Percentiles rank a stretch among this genome's conserved stretches.
phyloP scores from a whole-genome alignment of 768 basidiomycete genomes.

The Leucosporidium scottii region DNA sequence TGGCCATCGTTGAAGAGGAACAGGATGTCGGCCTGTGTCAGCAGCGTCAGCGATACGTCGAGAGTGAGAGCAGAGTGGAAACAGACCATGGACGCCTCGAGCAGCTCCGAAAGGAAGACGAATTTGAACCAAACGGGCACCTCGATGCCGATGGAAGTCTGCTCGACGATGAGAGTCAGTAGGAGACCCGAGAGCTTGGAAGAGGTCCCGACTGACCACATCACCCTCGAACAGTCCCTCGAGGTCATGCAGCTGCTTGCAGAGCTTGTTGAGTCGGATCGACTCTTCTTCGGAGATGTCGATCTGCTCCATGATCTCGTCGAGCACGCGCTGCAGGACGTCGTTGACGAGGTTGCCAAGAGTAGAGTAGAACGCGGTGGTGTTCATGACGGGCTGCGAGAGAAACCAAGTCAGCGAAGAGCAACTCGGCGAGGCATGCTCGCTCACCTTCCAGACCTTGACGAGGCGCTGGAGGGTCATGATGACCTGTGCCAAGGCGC shows the following conservation, averaged over 20 bases:
- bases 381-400: constrained; percentile 41
- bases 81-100: constrained; percentile 38
- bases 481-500: constrained; percentile 39
- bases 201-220: constrained; percentile 4
- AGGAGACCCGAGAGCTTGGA: too few species aligned
- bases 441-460: constrained; percentile 43
- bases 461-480: constrained; percentile 42
- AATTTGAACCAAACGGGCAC: constrained; percentile 47
- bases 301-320: constrained; percentile 41
- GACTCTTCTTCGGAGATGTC: constrained; percentile 47
- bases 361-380: constrained; percentile 35
- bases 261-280: constrained; percentile 42
- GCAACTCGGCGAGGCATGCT: not conserved
- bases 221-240: constrained; percentile 41
- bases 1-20: constrained; percentile 46
- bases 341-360: constrained; percentile 43
- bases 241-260: constrained; percentile 42
- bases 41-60: not conserved
- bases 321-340: constrained; percentile 39
- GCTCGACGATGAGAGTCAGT: not conserved
- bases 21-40: constrained; percentile 45
- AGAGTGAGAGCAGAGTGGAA: not conserved
- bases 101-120: constrained; percentile 46
- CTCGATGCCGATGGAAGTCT: constrained; percentile 41
- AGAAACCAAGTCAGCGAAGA: not conserved